Evolutionary conservation across 169 alveolate species (phyloP).

Genomic region (Plasmodium chabaudi): DNA sequence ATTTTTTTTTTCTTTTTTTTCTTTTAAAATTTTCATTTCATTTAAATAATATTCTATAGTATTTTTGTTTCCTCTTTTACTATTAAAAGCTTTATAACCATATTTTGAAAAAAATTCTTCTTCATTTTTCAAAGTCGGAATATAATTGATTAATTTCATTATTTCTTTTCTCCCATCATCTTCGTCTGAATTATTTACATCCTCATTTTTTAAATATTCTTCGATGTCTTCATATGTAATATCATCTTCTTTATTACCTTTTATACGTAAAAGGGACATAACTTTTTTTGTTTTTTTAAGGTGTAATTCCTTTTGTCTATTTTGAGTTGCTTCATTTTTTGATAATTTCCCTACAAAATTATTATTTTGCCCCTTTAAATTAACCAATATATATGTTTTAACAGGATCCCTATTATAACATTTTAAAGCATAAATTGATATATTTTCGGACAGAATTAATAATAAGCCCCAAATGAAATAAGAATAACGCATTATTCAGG

Average conservation of each 20-base stretch:
- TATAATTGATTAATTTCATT: conserved; percentile 43
- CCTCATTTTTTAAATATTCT: conserved; percentile 59
- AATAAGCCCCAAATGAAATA: conserved; percentile 14
- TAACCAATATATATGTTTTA: conserved; percentile 15
- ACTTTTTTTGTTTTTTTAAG: background rate
- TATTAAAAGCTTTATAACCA: conserved; percentile 17
- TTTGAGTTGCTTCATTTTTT: too few species aligned
- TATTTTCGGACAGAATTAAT: background rate
- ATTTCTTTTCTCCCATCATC: conserved; percentile 75
- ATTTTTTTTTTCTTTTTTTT: conserved; percentile 54
- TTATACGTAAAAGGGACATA: background rate
- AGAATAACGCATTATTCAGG: conserved; percentile 26
- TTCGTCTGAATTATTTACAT: conserved; percentile 23
- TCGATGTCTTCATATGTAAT: conserved; percentile 74
- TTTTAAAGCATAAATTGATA: conserved; percentile 27
- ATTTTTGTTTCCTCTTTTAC: conserved; percentile 17
- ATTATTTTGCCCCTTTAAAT: background rate
- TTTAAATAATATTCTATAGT: conserved; percentile 70
- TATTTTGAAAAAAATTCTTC: conserved; percentile 64
- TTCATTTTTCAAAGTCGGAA: conserved; percentile 52
- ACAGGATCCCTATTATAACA: conserved; percentile 26
- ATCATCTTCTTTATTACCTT: conserved; percentile 32
- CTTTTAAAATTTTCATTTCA: conserved; percentile 58
- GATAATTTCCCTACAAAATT: background rate
- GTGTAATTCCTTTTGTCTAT: background rate